These are phyloP conservation scores for Scytalidium lignicola DNA, from an alignment of 2,329 filamentous ascomycete species.

Conservation along the genomic window DNA sequence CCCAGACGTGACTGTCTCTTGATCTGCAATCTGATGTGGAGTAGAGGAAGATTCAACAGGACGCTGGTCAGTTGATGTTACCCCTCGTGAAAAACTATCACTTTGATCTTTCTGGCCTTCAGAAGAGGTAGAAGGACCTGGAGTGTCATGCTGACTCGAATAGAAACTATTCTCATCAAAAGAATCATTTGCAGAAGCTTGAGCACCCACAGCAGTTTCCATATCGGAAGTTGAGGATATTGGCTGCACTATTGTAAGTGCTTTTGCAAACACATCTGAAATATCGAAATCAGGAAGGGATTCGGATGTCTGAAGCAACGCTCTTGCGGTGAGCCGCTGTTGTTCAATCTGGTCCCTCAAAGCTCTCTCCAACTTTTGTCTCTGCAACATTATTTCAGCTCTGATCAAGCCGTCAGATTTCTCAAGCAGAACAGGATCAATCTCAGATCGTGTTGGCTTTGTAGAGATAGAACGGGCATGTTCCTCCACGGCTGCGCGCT, in stretches of 20 bases:
- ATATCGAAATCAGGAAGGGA: constrained; percentile 62
- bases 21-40: constrained; percentile 15
- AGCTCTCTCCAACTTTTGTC: constrained; percentile 72
- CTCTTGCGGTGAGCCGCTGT: constrained; percentile 39
- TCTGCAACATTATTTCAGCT: constrained; percentile 74
- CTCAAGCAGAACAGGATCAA: constrained; percentile 77
- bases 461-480: constrained; percentile 22
- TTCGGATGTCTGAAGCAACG: constrained; percentile 39
- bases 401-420: constrained; percentile 82
- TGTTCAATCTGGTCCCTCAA: constrained; percentile 75
- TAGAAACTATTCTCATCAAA: constrained; percentile 95
- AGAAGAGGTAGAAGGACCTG: constrained; percentile 43
- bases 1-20: constrained; percentile 21
- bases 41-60: constrained; percentile 13
- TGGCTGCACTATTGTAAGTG: constrained; percentile 64
- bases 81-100: constrained; percentile 17
- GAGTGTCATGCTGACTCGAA: constrained; percentile 86
- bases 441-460: constrained; percentile 54
- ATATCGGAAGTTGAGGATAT: constrained; percentile 47
- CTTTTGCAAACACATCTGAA: constrained; percentile 66
- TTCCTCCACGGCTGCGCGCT: constrained; percentile 27
- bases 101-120: constrained; percentile 18
- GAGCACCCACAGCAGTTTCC: constrained; percentile 49
- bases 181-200: constrained; percentile 68
- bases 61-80: constrained; percentile 16